Base-by-base conservation (phyloP, 257 asterid genomes). In the Solanum piurae region DNA sequence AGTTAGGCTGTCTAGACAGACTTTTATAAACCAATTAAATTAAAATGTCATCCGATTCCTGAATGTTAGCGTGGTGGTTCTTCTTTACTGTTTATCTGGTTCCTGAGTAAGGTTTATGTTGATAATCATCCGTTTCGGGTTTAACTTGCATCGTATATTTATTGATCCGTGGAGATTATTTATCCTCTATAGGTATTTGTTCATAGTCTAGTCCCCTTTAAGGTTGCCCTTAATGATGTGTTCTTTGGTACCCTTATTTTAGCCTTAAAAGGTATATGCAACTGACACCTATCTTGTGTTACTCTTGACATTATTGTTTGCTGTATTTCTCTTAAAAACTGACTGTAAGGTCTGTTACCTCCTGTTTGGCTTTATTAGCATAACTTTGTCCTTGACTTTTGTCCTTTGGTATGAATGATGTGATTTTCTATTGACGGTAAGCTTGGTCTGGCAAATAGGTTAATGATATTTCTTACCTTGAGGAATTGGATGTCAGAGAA, bases 401-500 rank as follows among this genome's bases (percentile, higher is more conserved):
- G 25, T 23, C 37, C 40, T 42, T 44, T 44, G 66, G 85, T 44
- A 34, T 1, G 27, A 46, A 80, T 46, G 66, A 29, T 49, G n/a
- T 46, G 40, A 49, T 80, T 80, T 18, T 29, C 68, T 46, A 10
- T 68, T 55, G 83, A 82, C 84, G n/a, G 72, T 62, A 46, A 77
- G 13, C 27, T 44, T 87, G 66, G 31, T 80, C 12, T 88, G 86
- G 82, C 87, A 29, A 83, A 85, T 93, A 96, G 99, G 95, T 95
- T n/a, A 94, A 93, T 87, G 89, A 90, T 79, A 92, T 95, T 83
- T 92, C 96, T 86, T 87, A 87, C 86, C 92, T 94, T 55, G 95
- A 90, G 69, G 91, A 88, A 79, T 34, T 91, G 86, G 91, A 87
- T 82, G 87, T 60, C 85, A 84, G 89, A 46, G 90, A 88, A 88